phyloP scores from a whole-genome alignment of 2,329 filamentous ascomycete species.

The Pseudopithomyces chartarum region DNA sequence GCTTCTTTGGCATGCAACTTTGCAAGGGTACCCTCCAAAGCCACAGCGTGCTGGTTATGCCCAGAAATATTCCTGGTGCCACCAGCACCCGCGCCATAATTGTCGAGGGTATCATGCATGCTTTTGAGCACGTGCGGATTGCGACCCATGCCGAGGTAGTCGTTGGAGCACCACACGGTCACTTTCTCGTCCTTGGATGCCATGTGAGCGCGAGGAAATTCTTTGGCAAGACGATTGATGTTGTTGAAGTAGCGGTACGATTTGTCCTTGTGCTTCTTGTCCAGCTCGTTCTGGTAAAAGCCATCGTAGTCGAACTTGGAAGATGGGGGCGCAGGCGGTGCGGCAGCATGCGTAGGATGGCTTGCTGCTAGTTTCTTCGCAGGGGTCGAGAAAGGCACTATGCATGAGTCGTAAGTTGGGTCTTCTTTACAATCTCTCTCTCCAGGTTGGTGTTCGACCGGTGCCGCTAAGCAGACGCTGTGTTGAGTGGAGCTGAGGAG shows the following conservation, averaged over 20 bases:
- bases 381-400: conserved; percentile 39
- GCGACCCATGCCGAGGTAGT: conserved; percentile 97
- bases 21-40: conserved; percentile 79
- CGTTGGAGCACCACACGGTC: conserved; percentile 98
- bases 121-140: conserved; percentile 83
- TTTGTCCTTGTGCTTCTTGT: conserved; percentile 99
- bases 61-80: conserved; percentile 98
- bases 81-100: conserved; percentile 92
- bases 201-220: conserved; percentile 95
- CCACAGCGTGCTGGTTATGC: conserved; percentile 92
- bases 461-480: too few species aligned
- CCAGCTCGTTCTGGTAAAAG: conserved; percentile 86
- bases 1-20: conserved; percentile 90
- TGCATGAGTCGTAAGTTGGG: too few species aligned
- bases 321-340: conserved; percentile 53
- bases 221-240: conserved; percentile 96
- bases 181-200: conserved; percentile 80
- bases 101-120: conserved; percentile 95
- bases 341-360: conserved; percentile 40
- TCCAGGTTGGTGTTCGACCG: too few species aligned
- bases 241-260: conserved; percentile 99
- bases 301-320: conserved; percentile 84
- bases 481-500: too few species aligned
- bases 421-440: too few species aligned
- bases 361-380: conserved; percentile 30